A percentile compares a stretch with the other conserved stretches of the same genome.
Evolutionary conservation across 768 basidiomycete species (phyloP).

Genomic region (Amanita pseudoporphyria): DNA sequence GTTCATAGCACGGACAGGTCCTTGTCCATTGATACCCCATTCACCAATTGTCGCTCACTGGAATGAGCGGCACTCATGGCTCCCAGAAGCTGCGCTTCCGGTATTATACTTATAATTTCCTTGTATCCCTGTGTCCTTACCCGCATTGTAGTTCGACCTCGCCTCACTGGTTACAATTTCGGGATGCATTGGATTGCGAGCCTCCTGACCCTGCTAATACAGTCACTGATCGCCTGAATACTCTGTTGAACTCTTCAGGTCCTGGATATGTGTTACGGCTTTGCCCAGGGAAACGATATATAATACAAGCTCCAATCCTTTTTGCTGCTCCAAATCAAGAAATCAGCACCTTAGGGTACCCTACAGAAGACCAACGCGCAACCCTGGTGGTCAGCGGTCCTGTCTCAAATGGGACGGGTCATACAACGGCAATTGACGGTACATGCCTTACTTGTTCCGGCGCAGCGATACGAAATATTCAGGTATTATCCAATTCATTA

Average conservation of each 20-base stretch:
- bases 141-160: neutral
- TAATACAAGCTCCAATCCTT: conserved; percentile 54
- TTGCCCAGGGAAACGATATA: conserved; percentile 54
- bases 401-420: conserved; percentile 49
- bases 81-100: neutral
- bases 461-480: conserved; percentile 60
- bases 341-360: conserved; percentile 74
- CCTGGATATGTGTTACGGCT: conserved; percentile 56
- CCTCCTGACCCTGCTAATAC: conserved; percentile 47
- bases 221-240: conserved; percentile 59
- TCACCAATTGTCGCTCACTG: too few relatives aligned
- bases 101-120: neutral
- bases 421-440: conserved; percentile 67
- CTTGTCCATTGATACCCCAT: too few relatives aligned
- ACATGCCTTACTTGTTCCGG: conserved; percentile 50
- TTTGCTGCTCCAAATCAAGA: conserved; percentile 67
- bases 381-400: conserved; percentile 61
- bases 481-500: conserved; percentile 28
- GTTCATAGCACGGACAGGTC: too few relatives aligned
- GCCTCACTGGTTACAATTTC: neutral
- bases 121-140: neutral
- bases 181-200: conserved; percentile 20
- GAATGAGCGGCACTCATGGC: too few relatives aligned
- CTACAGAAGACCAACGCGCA: conserved; percentile 56
- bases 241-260: conserved; percentile 54